Percentiles rank a stretch among this genome's conserved stretches.
Conservation (phyloP, 768 basidiomycete genomes). For the Suillus paluster region DNA sequence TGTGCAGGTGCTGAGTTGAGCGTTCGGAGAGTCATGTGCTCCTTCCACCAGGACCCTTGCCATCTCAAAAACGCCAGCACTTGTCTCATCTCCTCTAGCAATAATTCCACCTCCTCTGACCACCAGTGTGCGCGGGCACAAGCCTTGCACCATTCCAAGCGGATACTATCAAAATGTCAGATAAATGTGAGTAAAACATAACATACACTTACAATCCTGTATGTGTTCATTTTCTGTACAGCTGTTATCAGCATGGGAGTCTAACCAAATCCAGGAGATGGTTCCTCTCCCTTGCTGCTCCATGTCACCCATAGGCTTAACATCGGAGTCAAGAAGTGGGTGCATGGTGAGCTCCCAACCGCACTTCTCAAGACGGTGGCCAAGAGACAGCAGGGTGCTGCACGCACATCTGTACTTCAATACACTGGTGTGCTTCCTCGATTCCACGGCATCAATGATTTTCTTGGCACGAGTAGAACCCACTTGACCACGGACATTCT, state of each 20-base stretch:
- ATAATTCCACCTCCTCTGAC: conserved; percentile 24
- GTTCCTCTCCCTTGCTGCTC: too few species aligned
- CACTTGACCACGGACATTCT: conserved; percentile 14
- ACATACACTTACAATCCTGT: background rate
- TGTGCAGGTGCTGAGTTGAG: background rate
- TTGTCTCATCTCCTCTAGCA: conserved; percentile 30
- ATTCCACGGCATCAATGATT: conserved; percentile 4
- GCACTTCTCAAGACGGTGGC: background rate
- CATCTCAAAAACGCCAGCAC: conserved; percentile 16
- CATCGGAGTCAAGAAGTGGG: background rate
- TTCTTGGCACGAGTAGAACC: conserved; percentile 12
- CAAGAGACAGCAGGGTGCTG: background rate
- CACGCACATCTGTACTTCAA: conserved; percentile 13
- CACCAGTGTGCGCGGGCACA: conserved; percentile 18
- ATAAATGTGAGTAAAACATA: background rate
- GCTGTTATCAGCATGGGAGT: too few species aligned
- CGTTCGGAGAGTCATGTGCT: background rate
- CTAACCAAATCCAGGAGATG: too few species aligned
- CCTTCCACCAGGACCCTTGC: conserved; percentile 20
- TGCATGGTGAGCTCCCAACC: background rate
- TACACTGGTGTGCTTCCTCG: background rate
- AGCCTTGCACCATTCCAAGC: conserved; percentile 20
- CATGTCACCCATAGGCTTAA: background rate
- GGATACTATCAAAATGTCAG: conserved; percentile 15
- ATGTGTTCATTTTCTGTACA: too few species aligned